Conservation (phyloP, 352 stramenopile species). For the Pythium phragmitis region DNA sequence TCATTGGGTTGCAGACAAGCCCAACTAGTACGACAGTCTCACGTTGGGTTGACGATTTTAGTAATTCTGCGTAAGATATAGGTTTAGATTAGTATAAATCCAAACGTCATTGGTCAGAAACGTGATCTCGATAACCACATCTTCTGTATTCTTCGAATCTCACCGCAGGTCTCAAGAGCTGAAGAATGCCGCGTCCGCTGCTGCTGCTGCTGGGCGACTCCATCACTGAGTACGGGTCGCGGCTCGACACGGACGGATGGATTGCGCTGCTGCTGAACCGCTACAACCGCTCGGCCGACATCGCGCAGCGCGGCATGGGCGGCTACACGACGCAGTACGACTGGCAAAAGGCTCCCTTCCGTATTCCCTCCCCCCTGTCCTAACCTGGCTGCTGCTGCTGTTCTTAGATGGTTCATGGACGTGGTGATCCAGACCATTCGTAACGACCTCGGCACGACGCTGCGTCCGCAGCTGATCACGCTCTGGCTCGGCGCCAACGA, state of each 20-base stretch:
- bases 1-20: too few relatives aligned
- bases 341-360: too few relatives aligned
- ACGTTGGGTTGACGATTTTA: too few relatives aligned
- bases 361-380: not conserved
- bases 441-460: slow-evolving; percentile 29
- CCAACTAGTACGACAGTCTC: too few relatives aligned
- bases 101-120: not conserved
- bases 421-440: slow-evolving; percentile 28
- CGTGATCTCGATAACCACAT: too few relatives aligned
- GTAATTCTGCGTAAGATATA: too few relatives aligned
- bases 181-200: slow-evolving; percentile 28
- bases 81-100: too few relatives aligned
- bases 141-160: not conserved
- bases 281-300: slow-evolving; percentile 53
- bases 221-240: slow-evolving; percentile 49
- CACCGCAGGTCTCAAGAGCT: not conserved
- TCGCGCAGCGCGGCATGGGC: slow-evolving; percentile 45
- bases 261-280: slow-evolving; percentile 48
- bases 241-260: slow-evolving; percentile 40
- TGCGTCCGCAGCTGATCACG: slow-evolving; percentile 34
- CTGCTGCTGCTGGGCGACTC: slow-evolving; percentile 66
- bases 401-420: slow-evolving; percentile 32
- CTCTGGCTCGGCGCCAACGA: slow-evolving; percentile 61
- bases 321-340: slow-evolving; percentile 51
- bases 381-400: not conserved